These are phyloP conservation scores for Fraxinus dipetala DNA, from an alignment of 305 asterid species.

Conservation along the genomic window DNA sequence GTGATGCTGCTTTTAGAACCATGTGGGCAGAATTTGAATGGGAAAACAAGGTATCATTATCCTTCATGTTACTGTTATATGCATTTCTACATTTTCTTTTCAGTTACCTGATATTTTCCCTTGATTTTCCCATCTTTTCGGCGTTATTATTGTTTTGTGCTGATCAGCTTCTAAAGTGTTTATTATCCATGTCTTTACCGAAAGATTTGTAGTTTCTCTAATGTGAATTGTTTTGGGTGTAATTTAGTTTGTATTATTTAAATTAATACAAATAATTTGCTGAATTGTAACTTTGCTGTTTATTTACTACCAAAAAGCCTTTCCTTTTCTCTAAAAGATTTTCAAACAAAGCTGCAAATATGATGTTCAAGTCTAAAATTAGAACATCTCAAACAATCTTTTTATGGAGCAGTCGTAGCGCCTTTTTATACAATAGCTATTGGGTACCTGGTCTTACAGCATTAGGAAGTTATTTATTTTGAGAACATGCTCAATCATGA, in stretches of 20 bases:
- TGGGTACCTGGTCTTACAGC: neutral
- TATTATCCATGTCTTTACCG: neutral
- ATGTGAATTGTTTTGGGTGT: neutral
- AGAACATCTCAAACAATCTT: neutral
- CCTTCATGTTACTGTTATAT: neutral
- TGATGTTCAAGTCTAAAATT: neutral
- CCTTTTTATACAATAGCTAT: neutral
- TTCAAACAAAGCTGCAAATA: neutral
- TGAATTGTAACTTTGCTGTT: neutral
- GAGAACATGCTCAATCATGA: neutral
- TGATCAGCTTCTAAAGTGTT: neutral
- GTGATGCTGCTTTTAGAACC: slow-evolving; percentile 53
- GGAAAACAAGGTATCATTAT: slow-evolving; percentile 50
- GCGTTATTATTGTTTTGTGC: neutral
- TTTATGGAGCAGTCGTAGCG: neutral
- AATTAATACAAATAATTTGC: neutral
- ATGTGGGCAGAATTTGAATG: slow-evolving; percentile 66
- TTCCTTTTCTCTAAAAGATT: neutral
- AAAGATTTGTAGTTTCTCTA: neutral
- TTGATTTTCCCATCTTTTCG: neutral
- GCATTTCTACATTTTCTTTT: neutral
- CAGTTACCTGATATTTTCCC: neutral
- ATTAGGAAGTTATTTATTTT: neutral
- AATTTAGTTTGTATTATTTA: neutral
- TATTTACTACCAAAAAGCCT: neutral